Evolutionary conservation across 2,329 filamentous ascomycete species (phyloP), one percentile per base, ranked within the genome.

Genomic region (Aureobasidium sp.): DNA sequence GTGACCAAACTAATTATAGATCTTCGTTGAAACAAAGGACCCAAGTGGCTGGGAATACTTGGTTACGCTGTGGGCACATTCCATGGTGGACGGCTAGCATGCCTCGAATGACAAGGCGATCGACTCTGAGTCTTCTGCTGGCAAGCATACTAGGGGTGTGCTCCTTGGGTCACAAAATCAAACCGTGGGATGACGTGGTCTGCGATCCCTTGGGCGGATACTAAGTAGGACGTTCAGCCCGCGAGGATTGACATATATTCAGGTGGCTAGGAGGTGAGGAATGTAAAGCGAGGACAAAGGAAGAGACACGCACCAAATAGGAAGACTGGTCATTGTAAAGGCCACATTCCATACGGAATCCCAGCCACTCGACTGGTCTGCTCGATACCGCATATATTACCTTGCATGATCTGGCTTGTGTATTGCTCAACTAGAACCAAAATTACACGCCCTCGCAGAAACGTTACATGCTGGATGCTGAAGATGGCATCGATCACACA

Each of bases 401-500:
- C 60, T 62, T 56, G 50, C 51, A 53, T 62, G 46, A 50, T 37
- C 44, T 57, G 29, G 47, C 42, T 41, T 41, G 34, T 41, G 55
- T 48, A 47, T 39, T 27, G 32, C 42, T 29, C 42, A 48, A 32
- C 29, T 34, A 46, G 46, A 23, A 13, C 20, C 29, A 47, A 37
- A 37, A 15, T 61, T 20, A 51, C 48, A 36, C 13, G 9, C 48
- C 48, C 37, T 61, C 20, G 12, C 48, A 53, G 23, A 20, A 27
- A 61, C 57, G 17, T 51, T 50, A 41, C 47, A 2, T 20, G 13
- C 17, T 27, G 41, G 23, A 41, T 23, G 3, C 17, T 23, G 6
- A 36, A 39, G n/a, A 65, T 65, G 63, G 57, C 57, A 37, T 51
- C 39, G 12, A 44, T 61, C 29, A 62, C 44, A 27, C 32, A 27